These are phyloP conservation scores for Haplosporangium sp. DNA, from an alignment of 371 early-diverging fungal species.

Conservation along the genomic window DNA sequence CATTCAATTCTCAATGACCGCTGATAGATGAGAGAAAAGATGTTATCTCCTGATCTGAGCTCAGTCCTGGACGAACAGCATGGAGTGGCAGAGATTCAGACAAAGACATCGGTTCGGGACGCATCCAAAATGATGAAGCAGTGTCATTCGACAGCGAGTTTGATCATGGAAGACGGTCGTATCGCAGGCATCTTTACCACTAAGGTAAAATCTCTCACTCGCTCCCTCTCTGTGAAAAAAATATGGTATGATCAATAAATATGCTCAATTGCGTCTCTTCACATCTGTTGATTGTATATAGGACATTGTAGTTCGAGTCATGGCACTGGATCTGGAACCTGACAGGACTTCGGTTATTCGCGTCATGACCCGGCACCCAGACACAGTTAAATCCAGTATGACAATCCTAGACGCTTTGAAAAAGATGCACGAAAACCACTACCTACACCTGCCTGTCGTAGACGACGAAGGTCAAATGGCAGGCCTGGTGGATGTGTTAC, in stretches of 20 bases:
- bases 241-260: background rate
- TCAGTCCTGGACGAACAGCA: slow-evolving; percentile 71
- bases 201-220: slow-evolving; percentile 51
- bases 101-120: slow-evolving; percentile 87
- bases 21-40: slow-evolving; percentile 69
- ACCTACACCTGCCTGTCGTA: slow-evolving; percentile 90
- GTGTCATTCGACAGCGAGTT: slow-evolving; percentile 83
- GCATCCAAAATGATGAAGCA: slow-evolving; percentile 88
- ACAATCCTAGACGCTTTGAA: slow-evolving; percentile 89
- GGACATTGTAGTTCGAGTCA: slow-evolving; percentile 92
- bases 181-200: slow-evolving; percentile 91
- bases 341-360: slow-evolving; percentile 87
- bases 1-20: too few species aligned
- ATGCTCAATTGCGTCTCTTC: background rate
- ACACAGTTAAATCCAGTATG: slow-evolving; percentile 79
- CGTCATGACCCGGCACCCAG: slow-evolving; percentile 96
- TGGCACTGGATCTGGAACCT: slow-evolving; percentile 91
- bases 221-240: too few species aligned
- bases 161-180: slow-evolving; percentile 79
- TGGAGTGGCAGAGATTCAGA: slow-evolving; percentile 69
- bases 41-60: slow-evolving; percentile 85
- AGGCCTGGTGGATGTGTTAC: slow-evolving; percentile 93
- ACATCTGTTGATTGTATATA: slow-evolving; percentile 8
- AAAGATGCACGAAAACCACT: slow-evolving; percentile 87
- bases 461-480: slow-evolving; percentile 72